These are phyloP conservation scores for Thermothelomyces thermophilus DNA, from an alignment of 2,329 filamentous ascomycete species.

Conservation along the genomic window DNA sequence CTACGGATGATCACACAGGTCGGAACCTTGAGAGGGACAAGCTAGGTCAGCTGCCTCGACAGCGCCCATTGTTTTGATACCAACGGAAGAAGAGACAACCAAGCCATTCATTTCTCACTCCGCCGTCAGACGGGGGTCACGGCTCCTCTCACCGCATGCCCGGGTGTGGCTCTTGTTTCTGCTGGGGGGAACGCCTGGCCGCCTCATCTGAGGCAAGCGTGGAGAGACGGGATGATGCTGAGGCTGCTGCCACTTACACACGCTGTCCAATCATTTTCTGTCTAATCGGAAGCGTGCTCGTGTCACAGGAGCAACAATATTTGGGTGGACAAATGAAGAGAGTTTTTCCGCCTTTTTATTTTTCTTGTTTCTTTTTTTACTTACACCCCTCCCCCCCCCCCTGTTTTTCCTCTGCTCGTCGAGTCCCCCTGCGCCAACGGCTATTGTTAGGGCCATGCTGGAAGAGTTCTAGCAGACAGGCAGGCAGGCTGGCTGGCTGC, in stretches of 20 bases:
- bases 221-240: background rate
- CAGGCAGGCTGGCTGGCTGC: too few relatives aligned
- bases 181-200: background rate
- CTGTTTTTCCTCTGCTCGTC: too few relatives aligned
- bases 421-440: too few relatives aligned
- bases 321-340: too few relatives aligned
- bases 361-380: too few relatives aligned
- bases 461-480: too few relatives aligned
- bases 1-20: too few relatives aligned
- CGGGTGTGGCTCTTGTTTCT: background rate
- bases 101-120: constrained; percentile 19
- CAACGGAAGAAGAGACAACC: background rate
- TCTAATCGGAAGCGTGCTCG: background rate
- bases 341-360: too few relatives aligned
- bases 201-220: background rate
- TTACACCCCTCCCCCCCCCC: too few relatives aligned
- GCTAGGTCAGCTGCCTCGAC: constrained; percentile 3
- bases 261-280: constrained; percentile 3
- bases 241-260: background rate
- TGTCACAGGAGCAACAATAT: background rate
- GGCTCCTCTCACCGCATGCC: constrained; percentile 2
- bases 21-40: background rate
- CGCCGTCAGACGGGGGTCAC: background rate
- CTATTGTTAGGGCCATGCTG: too few relatives aligned
- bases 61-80: constrained; percentile 4